These are phyloP conservation scores for Botrytis tulipae DNA, from an alignment of 2,329 filamentous ascomycete genomes.

Conservation along the genomic window DNA sequence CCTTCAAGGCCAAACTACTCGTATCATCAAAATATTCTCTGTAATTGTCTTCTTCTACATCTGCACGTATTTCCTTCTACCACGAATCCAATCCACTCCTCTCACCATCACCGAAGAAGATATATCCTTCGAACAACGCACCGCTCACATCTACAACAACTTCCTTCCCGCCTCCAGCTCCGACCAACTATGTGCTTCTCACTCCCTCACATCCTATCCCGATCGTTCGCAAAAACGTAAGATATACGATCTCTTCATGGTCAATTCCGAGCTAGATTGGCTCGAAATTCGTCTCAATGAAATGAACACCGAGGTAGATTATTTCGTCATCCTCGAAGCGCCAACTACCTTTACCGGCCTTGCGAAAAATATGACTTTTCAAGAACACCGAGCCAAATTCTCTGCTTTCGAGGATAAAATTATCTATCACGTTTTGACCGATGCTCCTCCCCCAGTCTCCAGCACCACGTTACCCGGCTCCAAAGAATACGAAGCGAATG, in stretches of 20 bases:
- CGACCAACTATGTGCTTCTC: conserved; percentile 12
- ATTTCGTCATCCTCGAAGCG: conserved; percentile 63
- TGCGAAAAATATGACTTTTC: conserved; percentile 53
- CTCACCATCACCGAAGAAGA: conserved; percentile 18
- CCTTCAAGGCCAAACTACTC: conserved; percentile 4
- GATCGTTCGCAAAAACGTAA: conserved; percentile 42
- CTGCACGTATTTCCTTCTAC: conserved; percentile 1
- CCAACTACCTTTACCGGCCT: conserved; percentile 56
- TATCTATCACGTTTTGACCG: conserved; percentile 55
- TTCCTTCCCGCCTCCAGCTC: conserved; percentile 12
- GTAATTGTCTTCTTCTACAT: not conserved
- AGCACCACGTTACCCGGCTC: not conserved
- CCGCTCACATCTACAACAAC: not conserved
- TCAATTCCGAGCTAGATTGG: conserved; percentile 64
- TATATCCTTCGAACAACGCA: conserved; percentile 14
- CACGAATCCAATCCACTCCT: not conserved
- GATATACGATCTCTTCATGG: conserved; percentile 60
- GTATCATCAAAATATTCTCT: not conserved
- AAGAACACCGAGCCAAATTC: conserved; percentile 52
- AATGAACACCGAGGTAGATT: conserved; percentile 59
- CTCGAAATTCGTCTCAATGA: conserved; percentile 62
- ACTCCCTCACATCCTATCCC: conserved; percentile 7
- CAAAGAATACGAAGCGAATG: conserved; percentile 39
- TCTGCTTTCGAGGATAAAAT: conserved; percentile 56
- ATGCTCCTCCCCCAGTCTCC: conserved; percentile 31